A percentile compares a stretch with the other conserved stretches of the same genome.
Conservation (phyloP, 176 grass and related monocot species). For the Guadua angustifolia region DNA sequence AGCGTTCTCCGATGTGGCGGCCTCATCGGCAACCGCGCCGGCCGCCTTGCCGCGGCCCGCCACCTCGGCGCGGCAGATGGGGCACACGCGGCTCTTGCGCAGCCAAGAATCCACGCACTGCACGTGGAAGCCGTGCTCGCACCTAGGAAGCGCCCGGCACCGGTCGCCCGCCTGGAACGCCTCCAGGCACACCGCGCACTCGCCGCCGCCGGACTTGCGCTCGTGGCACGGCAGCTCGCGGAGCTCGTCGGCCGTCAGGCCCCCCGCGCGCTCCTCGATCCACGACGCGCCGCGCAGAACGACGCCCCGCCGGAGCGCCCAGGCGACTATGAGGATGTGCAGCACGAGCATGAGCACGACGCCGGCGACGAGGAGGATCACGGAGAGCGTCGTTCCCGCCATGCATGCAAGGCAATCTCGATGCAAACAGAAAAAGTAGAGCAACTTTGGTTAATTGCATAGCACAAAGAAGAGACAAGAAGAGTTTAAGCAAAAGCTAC, state of each 20-base stretch:
- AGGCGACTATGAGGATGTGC: slow-evolving; percentile 49
- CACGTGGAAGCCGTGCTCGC: slow-evolving; percentile 68
- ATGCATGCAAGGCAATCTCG: not conserved
- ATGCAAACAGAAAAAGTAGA: not conserved
- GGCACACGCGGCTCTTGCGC: slow-evolving; percentile 57
- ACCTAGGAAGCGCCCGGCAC: slow-evolving; percentile 54
- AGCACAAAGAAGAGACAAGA: not conserved
- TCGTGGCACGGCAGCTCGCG: slow-evolving; percentile 44
- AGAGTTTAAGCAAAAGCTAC: not conserved
- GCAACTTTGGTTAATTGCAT: not conserved
- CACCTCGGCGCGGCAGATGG: slow-evolving; percentile 60
- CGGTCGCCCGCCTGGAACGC: slow-evolving; percentile 56
- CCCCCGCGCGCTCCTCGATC: slow-evolving; percentile 23
- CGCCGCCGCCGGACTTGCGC: slow-evolving; percentile 35
- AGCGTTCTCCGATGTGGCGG: not conserved
- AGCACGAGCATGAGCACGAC: slow-evolving; percentile 49
- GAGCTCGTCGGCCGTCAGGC: slow-evolving; percentile 46
- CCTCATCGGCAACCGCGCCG: not conserved
- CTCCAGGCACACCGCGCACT: slow-evolving; percentile 72
- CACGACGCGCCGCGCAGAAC: not conserved
- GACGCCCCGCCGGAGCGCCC: slow-evolving; percentile 35
- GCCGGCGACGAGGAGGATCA: slow-evolving; percentile 44
- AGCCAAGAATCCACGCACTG: slow-evolving; percentile 70
- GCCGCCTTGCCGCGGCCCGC: not conserved
- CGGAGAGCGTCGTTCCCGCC: slow-evolving; percentile 22